Conservation (phyloP, 1,284 basidiomycete species). For the Rhodotorula sp. region DNA sequence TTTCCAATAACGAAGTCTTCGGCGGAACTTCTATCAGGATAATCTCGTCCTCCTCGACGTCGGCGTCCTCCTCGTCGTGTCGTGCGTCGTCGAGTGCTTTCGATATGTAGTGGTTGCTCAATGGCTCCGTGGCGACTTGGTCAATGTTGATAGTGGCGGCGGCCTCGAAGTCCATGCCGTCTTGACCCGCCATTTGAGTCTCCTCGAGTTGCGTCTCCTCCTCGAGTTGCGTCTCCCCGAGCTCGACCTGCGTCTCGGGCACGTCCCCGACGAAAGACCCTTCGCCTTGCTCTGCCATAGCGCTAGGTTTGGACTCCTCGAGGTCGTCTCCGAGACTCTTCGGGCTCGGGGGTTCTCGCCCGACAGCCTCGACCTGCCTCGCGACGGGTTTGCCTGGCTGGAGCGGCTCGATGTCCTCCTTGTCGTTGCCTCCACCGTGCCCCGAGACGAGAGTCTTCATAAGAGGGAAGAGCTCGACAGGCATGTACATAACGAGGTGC, state of each 20-base stretch:
- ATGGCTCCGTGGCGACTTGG: too few species aligned
- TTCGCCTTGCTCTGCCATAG: neutral
- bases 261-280: too few species aligned
- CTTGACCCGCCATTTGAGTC: too few species aligned
- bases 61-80: neutral
- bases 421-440: neutral
- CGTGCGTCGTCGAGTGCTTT: neutral
- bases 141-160: too few species aligned
- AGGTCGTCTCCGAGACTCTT: conserved; percentile 8
- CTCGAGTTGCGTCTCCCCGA: neutral
- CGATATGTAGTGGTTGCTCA: neutral
- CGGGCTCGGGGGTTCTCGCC: conserved; percentile 1
- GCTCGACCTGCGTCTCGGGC: neutral
- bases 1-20: neutral
- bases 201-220: neutral
- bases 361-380: neutral
- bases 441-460: neutral
- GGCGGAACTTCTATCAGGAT: neutral
- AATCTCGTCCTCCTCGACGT: neutral
- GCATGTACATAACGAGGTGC: conserved; percentile 32
- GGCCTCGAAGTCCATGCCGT: too few species aligned
- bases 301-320: neutral
- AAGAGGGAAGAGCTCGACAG: neutral
- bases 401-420: neutral
- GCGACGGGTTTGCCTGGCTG: neutral